Conservation (phyloP, 805 yeast genomes). For the Ogataea henricii region DNA sequence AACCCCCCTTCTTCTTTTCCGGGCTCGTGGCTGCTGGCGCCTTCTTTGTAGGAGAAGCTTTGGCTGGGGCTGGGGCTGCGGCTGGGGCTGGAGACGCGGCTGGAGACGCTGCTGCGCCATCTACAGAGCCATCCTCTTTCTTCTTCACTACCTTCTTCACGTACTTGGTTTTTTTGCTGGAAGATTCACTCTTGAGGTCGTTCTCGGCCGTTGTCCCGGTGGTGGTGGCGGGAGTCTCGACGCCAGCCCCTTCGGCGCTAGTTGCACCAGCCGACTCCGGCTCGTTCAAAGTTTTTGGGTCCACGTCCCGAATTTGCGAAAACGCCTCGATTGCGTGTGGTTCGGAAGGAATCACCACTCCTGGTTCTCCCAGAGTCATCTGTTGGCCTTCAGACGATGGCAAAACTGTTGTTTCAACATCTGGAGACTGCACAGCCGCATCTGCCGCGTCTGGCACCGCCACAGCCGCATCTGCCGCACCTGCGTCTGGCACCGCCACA, state of each 20-base stretch:
- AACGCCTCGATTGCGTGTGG: constrained; percentile 70
- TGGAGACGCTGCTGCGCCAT: background rate
- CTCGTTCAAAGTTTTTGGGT: constrained; percentile 60
- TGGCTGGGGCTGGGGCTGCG: constrained; percentile 7
- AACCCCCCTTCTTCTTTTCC: constrained; percentile 42
- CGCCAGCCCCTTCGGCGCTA: constrained; percentile 13
- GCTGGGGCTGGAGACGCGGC: constrained; percentile 8
- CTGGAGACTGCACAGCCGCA: constrained; percentile 3
- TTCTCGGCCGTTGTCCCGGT: constrained; percentile 30
- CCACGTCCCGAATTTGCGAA: constrained; percentile 54
- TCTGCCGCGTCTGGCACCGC: background rate
- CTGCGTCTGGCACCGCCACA: background rate
- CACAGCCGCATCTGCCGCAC: background rate
- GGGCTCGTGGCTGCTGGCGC: constrained; percentile 6
- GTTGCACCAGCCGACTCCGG: constrained; percentile 43
- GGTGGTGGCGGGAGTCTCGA: constrained; percentile 34
- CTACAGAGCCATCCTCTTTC: constrained; percentile 23
- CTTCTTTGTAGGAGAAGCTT: constrained; percentile 13
- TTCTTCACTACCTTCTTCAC: constrained; percentile 35
- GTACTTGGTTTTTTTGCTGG: constrained; percentile 29
- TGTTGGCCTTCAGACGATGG: constrained; percentile 48
- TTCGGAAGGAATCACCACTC: constrained; percentile 64
- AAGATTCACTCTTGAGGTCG: constrained; percentile 15
- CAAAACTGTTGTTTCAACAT: constrained; percentile 41
- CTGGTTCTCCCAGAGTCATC: constrained; percentile 66